Percentiles rank a stretch among this genome's conserved stretches.
These are phyloP conservation scores for Ogataea henricii DNA, from an alignment of 805 yeast species.

Conservation along the genomic window DNA sequence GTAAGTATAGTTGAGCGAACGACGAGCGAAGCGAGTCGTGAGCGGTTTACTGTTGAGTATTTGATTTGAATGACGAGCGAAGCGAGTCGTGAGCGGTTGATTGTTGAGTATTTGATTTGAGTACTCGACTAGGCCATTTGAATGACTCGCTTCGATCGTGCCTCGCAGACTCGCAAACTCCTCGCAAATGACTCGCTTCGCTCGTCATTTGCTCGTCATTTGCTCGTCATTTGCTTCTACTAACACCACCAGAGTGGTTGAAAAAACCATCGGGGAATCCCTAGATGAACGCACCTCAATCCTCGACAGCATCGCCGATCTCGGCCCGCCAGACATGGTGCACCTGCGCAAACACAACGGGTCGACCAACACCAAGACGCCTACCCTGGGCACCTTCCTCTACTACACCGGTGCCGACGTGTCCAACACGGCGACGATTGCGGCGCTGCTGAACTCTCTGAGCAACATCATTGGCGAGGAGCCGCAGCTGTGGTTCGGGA, in stretches of 20 bases:
- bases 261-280: slow-evolving; percentile 50
- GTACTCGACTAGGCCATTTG: too few relatives aligned
- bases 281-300: slow-evolving; percentile 64
- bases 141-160: too few relatives aligned
- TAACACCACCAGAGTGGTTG: slow-evolving; percentile 47
- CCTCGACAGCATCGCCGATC: slow-evolving; percentile 57
- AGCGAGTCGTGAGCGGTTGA: too few relatives aligned
- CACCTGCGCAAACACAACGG: slow-evolving; percentile 44
- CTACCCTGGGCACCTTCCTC: slow-evolving; percentile 68
- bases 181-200: too few relatives aligned
- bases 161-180: too few relatives aligned
- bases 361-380: slow-evolving; percentile 35
- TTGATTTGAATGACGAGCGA: too few relatives aligned
- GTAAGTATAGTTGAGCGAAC: slow-evolving; percentile 36
- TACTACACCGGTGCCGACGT: slow-evolving; percentile 78
- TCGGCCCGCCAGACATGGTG: slow-evolving; percentile 74
- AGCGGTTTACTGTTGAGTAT: too few relatives aligned
- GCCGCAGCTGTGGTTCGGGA: slow-evolving; percentile 82
- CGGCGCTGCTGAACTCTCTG: slow-evolving; percentile 69
- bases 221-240: too few relatives aligned
- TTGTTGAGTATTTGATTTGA: too few relatives aligned
- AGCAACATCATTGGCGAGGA: slow-evolving; percentile 62
- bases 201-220: too few relatives aligned
- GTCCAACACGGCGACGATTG: slow-evolving; percentile 73
- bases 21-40: background rate